phyloP scores from a whole-genome alignment of 257 asterid species.

The Asclepias syriaca region DNA sequence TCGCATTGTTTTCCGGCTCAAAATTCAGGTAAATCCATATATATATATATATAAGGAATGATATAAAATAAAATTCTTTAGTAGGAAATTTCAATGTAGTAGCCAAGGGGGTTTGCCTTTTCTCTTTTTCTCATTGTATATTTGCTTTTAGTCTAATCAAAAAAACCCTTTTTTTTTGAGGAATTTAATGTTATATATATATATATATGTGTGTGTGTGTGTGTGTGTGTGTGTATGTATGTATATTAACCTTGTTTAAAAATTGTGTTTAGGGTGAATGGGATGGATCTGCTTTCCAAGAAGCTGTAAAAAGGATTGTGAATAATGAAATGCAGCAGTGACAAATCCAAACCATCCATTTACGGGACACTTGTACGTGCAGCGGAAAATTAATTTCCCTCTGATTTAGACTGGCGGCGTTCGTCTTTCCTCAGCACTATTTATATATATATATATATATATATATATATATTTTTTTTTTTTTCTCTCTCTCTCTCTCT shows the following conservation, averaged over 20 bases:
- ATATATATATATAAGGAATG: too few relatives aligned
- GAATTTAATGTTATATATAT: background rate
- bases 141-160: constrained; percentile 3
- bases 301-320: constrained; percentile 47
- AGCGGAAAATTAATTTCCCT: background rate
- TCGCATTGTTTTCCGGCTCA: constrained; percentile 39
- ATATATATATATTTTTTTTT: background rate
- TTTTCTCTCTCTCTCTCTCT: too few relatives aligned
- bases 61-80: background rate
- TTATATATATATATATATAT: too few relatives aligned
- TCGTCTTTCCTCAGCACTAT: too few relatives aligned
- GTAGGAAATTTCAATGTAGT: constrained; percentile 2
- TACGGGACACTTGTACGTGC: background rate
- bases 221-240: background rate
- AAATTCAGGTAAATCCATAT: constrained; percentile 44
- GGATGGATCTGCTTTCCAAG: constrained; percentile 64
- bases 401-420: background rate
- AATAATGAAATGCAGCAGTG: constrained; percentile 29
- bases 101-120: background rate
- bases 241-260: background rate
- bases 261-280: constrained; percentile 44
- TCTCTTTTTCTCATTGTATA: background rate
- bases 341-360: constrained; percentile 2
- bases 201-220: too few relatives aligned
- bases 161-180: background rate